Base-by-base conservation (phyloP, 129 eudicot species). In the Ambrosia artemisiifolia region DNA sequence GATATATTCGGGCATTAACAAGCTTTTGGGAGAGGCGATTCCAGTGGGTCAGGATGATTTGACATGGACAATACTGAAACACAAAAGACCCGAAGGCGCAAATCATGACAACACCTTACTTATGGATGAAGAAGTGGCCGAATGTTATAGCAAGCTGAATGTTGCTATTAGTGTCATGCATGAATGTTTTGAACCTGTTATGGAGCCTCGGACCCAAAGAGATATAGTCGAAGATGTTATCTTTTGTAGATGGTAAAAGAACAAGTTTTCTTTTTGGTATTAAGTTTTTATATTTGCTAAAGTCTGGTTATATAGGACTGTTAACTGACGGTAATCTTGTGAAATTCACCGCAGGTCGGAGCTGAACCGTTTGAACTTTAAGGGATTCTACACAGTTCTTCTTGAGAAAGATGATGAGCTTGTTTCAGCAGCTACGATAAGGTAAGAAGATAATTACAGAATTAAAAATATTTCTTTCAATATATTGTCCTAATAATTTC, bases 171-270 rank as follows among this genome's bases (percentile, higher is more conserved):
- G 73, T 54, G 93, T 94, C 70, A 90, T 90, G 96, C 96, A 90
- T 47, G 98, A 94, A 71, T 94, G 98, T 78, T 94, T 94, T 74
- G 95, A 90, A 60, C 95, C 98, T 5, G 84, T 94, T 53, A 84
- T 82, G 74, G 96, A 93, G 78, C 91, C 95, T 76, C 75, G 82
- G 13, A 93, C 95, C 66, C 80, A 71, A 73, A 83, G 88, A 63
- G 98, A 90, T 81, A 81, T 90, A 67, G 85, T 90, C 42, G 96
- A 94, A 81, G 98, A 94, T 81, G 93, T 90, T 53, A 81, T 90
- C 47, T 94, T 94, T 50, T 68, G 83, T 70, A 83, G 91, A 86
- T 60, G 95, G 98, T 94, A 57, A 61, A 57, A 61, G 83, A 40
- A 59, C 38, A 24, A 35, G 51, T 55, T 65, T 74, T 20, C 3